Base-by-base conservation (phyloP, 176 grass and related monocot species). In the Zea mays region DNA sequence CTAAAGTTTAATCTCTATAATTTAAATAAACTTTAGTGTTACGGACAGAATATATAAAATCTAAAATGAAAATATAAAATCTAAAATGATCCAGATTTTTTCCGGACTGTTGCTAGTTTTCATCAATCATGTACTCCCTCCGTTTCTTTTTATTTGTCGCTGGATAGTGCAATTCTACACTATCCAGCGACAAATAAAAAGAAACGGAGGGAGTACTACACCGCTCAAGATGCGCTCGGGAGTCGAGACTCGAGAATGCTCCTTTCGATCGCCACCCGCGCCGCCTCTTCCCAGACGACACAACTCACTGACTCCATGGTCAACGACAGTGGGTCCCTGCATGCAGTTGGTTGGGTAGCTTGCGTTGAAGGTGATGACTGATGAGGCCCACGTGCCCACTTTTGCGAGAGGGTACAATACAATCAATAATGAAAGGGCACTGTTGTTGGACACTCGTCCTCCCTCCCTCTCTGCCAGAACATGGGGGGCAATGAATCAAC, bases 271-370 rank as follows among this genome's bases (percentile, higher is more conserved):
- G 3, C 74, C 5, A 1, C 40, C 7, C 1, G 45, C 1, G 15
- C 39, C 34, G 10, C 33, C 21, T 2, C 3, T 7, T 5, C 0
- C 16, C 1, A 39, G 39, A 19, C 65, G 10, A 65, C 14, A 0
- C 35, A 5, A 0, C 0, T 12, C 19, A 16, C 63, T 81, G 65
- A 75, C 41, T 0, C 0, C 2, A 2, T 9, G 27, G 73, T 49
- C 1, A 49, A 9, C 4, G 0, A 0, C 0, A 0, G 10, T 17
- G 27, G 33, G 39, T 0, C 75, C 83, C 0, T 1, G 0, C 0
- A 0, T 8, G 14, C 68, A 58, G 67, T 73, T 0, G 0, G 1
- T 0, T 0, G 15, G 10, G 33, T 67, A 19, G 1, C 0, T 4
- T 11, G 2, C 1, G 7, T n/a, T 2, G 3, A 6, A 6, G 38